Evolutionary conservation across 352 stramenopile genomes (phyloP), one percentile per base, ranked within the genome.

Genomic region (Pythium plurisporium): DNA sequence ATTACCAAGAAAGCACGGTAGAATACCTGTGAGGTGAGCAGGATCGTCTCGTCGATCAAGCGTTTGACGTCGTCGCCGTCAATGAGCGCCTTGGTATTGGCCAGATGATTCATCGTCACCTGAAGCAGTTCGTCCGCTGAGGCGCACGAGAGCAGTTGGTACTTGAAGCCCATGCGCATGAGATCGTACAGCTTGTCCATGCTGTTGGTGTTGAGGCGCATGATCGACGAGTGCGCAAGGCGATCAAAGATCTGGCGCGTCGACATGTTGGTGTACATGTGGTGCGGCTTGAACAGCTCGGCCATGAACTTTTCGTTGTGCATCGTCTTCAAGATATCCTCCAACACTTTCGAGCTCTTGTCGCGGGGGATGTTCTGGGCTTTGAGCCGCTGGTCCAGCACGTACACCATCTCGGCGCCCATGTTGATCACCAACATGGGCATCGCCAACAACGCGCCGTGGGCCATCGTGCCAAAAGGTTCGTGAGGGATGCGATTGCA

Each of bases 111-210:
- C 70, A 95, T 82, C 3, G 86, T 96, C 23, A 97, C 82, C 33
- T 95, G 77, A 6, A 96, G 62, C n/a, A 96, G 67, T 43, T 97
- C 82, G 34, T 93, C 79, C 3, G 88, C 82, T 17, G 79, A 93
- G 11, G 78, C 75, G 53, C 82, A 95, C 8, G 71, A 78, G 22
- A 97, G 48, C 5, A 96, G 54, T 59, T 98, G 91, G 64, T 93
- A 95, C 71, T 98, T 98, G 72, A 97, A 96, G n/a, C 88, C 91
- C 91, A 98, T 97, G 51, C 86, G 89, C 86, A 98, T 97, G 54
- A 98, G 72, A 46, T 97, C 91, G 68, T 96, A 97, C 25, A 98
- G 83, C 81, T 98, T 97, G 72, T 96, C 86, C 91, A 97, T 97
- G 65, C 82, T 95, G 59, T 87, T 96, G 49, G 91, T 78, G 65